Conservation (phyloP, 805 yeast genomes). For the Torulaspora indica region DNA sequence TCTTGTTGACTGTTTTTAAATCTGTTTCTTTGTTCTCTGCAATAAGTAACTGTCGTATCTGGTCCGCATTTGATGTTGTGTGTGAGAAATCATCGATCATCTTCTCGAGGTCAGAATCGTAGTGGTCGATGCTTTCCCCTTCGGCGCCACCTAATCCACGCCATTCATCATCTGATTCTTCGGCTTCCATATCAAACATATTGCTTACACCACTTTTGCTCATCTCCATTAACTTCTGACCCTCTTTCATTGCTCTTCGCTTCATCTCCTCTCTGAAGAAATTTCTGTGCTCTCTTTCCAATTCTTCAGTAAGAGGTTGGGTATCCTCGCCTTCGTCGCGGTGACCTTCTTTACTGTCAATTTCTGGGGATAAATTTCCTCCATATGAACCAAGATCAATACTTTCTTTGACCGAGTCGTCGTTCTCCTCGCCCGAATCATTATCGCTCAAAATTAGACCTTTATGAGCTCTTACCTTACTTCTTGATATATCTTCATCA, state of each 20-base stretch:
- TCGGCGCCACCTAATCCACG: constrained; percentile 73
- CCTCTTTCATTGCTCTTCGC: constrained; percentile 18
- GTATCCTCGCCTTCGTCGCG: not conserved
- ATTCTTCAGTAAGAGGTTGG: not conserved
- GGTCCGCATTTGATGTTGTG: constrained; percentile 52
- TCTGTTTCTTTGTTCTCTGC: constrained; percentile 60
- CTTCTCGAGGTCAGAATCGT: constrained; percentile 69
- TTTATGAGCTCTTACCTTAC: constrained; percentile 16
- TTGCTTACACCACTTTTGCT: constrained; percentile 53
- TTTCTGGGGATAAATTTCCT: constrained; percentile 16
- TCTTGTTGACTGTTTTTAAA: constrained; percentile 56
- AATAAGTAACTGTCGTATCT: constrained; percentile 52
- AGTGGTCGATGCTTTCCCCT: constrained; percentile 46
- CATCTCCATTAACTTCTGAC: constrained; percentile 39
- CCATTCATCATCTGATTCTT: constrained; percentile 88
- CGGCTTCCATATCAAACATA: constrained; percentile 77
- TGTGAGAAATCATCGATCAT: constrained; percentile 70
- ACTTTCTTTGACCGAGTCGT: constrained; percentile 11
- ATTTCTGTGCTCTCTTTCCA: not conserved
- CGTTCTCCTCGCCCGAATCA: constrained; percentile 6
- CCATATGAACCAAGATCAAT: constrained; percentile 33
- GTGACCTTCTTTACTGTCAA: not conserved
- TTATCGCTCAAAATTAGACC: constrained; percentile 8
- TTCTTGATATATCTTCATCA: constrained; percentile 6
- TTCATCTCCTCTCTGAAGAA: constrained; percentile 8